Base-by-base conservation (phyloP, 306 rosid species). In the Purshia tridentata region DNA sequence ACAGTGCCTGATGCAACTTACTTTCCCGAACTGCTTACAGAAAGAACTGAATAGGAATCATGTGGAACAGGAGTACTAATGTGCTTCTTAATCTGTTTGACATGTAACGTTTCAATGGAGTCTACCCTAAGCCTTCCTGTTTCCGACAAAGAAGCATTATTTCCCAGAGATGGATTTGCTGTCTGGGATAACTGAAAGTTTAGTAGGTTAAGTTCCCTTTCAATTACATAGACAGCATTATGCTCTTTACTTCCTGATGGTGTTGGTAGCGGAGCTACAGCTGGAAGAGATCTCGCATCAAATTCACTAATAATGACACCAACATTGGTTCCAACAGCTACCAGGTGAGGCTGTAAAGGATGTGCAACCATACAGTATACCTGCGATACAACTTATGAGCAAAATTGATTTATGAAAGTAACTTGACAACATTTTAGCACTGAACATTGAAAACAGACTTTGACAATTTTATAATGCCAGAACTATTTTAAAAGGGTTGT, bases 11-110 rank as follows among this genome's bases (percentile, higher is more conserved):
- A 23, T 9, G 82, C 70, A 80, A 88, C 99, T 88, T 88, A 95
- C 99, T 95, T 95, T 83, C 98, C 99, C 4, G 99, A 95, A 84
- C 93, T 88, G 94, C 99, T 95, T 56, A 91, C 85, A 76, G 99
- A 95, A 78, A 95, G 97, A 73, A 95, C 89, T 6, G 99, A 95
- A 80, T 95, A 84, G 13, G 99, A 92, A 87, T 95, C 99, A 76
- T 95, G 98, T 14, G 98, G 99, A 87, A 91, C 98, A 60, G 99
- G 98, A 48, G 91, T 91, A 77, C 94, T 91, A 70, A 95, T 91
- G 82, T 90, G 97, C 85, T 95, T 95, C 81, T 87, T 95, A 65
- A 79, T 84, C 85, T 91, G 99, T 86, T 95, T 95, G 85, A 95
- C 91, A 45, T 91, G 89, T 78, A 95, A 82, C 16, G 88, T 86